Conservation (phyloP, 768 basidiomycete genomes). For the Lenzites betulinus region DNA sequence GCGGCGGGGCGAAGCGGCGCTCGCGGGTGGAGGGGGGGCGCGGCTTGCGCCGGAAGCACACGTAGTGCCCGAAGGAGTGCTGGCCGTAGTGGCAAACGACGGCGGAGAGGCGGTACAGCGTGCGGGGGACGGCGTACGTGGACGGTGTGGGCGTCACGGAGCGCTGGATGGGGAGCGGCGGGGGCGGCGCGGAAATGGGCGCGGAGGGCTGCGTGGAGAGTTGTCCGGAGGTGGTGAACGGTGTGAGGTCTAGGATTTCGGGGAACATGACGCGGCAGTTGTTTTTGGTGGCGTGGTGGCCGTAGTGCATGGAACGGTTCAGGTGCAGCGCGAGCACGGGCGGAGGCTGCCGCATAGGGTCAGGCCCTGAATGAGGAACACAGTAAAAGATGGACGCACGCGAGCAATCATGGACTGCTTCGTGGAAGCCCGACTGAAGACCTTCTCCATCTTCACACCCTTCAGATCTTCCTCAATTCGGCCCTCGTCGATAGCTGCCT, state of each 20-base stretch:
- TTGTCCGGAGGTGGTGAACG: slow-evolving; percentile 81
- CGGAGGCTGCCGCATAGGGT: slow-evolving; percentile 61
- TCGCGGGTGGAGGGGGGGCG: slow-evolving; percentile 42
- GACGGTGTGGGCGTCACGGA: slow-evolving; percentile 60
- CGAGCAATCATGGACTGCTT: slow-evolving; percentile 93
- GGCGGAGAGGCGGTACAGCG: slow-evolving; percentile 83
- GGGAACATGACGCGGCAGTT: slow-evolving; percentile 79
- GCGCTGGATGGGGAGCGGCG: slow-evolving; percentile 41
- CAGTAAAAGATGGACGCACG: slow-evolving; percentile 46
- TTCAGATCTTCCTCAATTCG: slow-evolving; percentile 84
- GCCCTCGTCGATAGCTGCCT: slow-evolving; percentile 66
- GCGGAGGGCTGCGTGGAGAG: slow-evolving; percentile 69
- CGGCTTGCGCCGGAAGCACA: slow-evolving; percentile 88
- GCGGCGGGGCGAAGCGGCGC: slow-evolving; percentile 43
- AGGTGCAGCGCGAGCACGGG: slow-evolving; percentile 86
- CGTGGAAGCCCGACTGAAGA: slow-evolving; percentile 71
- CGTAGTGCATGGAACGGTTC: slow-evolving; percentile 87
- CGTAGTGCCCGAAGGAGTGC: slow-evolving; percentile 93
- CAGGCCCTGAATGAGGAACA: no score
- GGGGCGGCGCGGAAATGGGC: slow-evolving; percentile 69
- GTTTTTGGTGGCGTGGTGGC: slow-evolving; percentile 80
- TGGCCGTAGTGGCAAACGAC: slow-evolving; percentile 93
- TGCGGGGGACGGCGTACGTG: slow-evolving; percentile 52
- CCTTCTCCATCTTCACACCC: slow-evolving; percentile 78
- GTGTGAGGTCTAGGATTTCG: slow-evolving; percentile 85